A percentile compares a stretch with the other conserved stretches of the same genome.
Evolutionary conservation across 176 grass and related monocot genomes (phyloP).

Genomic region (Eragrostis curvula): DNA sequence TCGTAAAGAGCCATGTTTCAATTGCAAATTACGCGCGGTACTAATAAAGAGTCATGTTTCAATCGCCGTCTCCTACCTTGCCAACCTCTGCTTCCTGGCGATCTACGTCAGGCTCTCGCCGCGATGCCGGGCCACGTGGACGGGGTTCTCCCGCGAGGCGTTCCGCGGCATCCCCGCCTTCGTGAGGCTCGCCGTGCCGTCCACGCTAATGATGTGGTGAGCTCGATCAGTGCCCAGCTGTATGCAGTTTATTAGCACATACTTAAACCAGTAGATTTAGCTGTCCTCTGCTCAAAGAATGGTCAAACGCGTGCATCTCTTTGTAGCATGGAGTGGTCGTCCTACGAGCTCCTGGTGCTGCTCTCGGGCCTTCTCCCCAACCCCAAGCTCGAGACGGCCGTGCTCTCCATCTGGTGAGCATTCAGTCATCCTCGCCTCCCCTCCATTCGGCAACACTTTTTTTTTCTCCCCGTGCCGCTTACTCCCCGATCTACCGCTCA

Average conservation of each 20-base stretch:
- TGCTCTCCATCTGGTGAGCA: slow-evolving; percentile 34
- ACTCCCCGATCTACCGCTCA: not conserved
- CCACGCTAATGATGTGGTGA: slow-evolving; percentile 58
- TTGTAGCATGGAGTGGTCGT: too few relatives aligned
- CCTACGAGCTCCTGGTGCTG: too few relatives aligned
- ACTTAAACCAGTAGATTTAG: too few relatives aligned
- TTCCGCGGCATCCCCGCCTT: slow-evolving; percentile 39
- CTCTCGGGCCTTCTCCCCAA: too few relatives aligned
- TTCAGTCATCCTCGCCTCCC: not conserved
- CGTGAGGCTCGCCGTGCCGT: slow-evolving; percentile 57
- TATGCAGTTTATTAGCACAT: too few relatives aligned
- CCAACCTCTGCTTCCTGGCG: slow-evolving; percentile 32
- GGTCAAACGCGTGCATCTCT: too few relatives aligned
- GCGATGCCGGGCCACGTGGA: slow-evolving; percentile 42
- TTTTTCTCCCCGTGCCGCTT: too few relatives aligned
- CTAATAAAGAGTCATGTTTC: too few relatives aligned
- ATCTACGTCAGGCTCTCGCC: slow-evolving; percentile 43
- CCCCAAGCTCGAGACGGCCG: too few relatives aligned
- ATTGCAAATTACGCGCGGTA: not conserved
- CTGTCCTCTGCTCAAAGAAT: not conserved
- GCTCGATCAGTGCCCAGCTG: too few relatives aligned
- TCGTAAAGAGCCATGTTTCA: not conserved
- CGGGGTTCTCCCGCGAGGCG: slow-evolving; percentile 47
- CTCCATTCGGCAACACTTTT: too few relatives aligned
- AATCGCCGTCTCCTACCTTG: slow-evolving; percentile 40